Percentiles rank a stretch among this genome's conserved stretches.
phyloP scores from a whole-genome alignment of 345 rosid species.

The Aquilaria malaccensis region DNA sequence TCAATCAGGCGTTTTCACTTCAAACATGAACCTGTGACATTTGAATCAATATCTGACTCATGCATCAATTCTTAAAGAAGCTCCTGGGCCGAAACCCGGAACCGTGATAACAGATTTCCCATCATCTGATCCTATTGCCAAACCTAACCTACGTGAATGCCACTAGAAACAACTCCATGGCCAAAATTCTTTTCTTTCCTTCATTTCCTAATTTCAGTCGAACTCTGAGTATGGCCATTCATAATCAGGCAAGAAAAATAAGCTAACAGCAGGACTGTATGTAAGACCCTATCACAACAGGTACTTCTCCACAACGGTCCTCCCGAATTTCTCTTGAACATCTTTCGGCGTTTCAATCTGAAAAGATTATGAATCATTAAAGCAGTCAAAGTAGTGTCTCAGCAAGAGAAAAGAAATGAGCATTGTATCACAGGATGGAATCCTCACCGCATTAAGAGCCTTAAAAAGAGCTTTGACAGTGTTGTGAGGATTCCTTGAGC shows the following conservation, averaged over 20 bases:
- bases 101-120: too few relatives aligned
- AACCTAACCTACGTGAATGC: background rate
- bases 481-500: constrained; percentile 94
- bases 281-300: constrained; percentile 32
- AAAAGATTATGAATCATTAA: background rate
- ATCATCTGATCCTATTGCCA: background rate
- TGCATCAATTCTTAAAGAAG: too few relatives aligned
- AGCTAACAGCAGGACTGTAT: background rate
- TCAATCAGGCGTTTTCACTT: too few relatives aligned
- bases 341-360: constrained; percentile 96
- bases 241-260: background rate
- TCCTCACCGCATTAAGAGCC: constrained; percentile 89
- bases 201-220: background rate
- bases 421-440: background rate
- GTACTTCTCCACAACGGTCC: constrained; percentile 85
- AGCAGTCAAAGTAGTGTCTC: background rate
- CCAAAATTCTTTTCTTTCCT: background rate
- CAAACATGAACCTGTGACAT: too few relatives aligned
- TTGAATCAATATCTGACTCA: too few relatives aligned
- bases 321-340: constrained; percentile 86
- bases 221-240: background rate
- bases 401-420: background rate
- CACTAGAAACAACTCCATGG: background rate
- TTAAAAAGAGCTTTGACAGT: constrained; percentile 87
- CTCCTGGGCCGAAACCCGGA: too few relatives aligned